Base-by-base conservation (phyloP, 768 basidiomycete genomes). In the Galerina sulciceps region DNA sequence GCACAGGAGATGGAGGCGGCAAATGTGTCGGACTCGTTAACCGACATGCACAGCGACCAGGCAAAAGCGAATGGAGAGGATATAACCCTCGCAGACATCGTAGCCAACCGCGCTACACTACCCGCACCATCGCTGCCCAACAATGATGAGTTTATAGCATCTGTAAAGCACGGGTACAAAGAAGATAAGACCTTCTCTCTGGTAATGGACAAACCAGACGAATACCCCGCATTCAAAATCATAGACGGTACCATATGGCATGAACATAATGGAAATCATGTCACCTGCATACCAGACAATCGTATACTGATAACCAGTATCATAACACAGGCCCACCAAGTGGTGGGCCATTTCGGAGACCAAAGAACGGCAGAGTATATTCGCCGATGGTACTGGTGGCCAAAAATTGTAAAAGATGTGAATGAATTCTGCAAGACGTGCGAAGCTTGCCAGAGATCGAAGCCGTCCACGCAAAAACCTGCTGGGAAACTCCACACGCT, bases 351-450 rank as follows among this genome's bases (percentile, higher is more conserved):
- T 44, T 70, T 74, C 20, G 68, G 75, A 0, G 14, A 46, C 1
- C 62, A 69, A 6, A 52, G 64, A 26, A 79, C 71, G 0, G 6
- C 56, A 0, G 66, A 69, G 0, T 77, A 77, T 42, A 38, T 78
- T 0, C 56, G 72, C 1, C 53, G 65, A 5, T 75, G 68, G 67
- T 76, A 66, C 42, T 79, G 76, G 78, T 79, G 67, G 68, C 67
- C 66, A 5, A 31, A 41, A 2, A 60, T 72, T 20, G 54, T 18
- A 0, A 65, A 59, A 4, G 72, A 72, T 20, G 62, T 65, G 1
- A 23, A 45, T 1, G 48, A 22, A 1, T 75, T 69, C 53, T 73
- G 71, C 35, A 53, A 47, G 13, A 58, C 65, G 0, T 75, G 71
- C 35, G 37, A 42, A 13, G 40, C 37, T 4, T 76, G 75, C 46